A percentile compares a stretch with the other conserved stretches of the same genome.
Conservation (phyloP, 257 asterid genomes). For the Cynanchum wilfordii region DNA sequence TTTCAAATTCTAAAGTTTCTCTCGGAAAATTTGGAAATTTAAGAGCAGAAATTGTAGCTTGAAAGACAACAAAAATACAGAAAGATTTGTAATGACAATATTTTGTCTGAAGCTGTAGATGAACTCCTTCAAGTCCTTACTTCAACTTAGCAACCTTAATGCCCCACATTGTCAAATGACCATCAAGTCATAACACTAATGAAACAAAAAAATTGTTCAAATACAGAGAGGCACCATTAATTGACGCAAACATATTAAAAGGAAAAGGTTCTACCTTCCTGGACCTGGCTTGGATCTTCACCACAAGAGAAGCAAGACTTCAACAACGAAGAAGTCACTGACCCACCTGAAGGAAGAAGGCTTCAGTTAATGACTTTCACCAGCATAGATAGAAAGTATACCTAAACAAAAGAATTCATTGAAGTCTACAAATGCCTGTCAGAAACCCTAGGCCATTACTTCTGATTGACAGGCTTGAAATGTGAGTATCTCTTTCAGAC, state of each 20-base stretch:
- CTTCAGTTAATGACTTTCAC: not conserved
- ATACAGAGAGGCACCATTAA: conserved; percentile 1
- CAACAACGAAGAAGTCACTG: conserved; percentile 40
- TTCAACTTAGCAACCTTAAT: not conserved
- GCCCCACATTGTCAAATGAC: not conserved
- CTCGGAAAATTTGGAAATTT: not conserved
- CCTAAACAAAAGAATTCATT: not conserved
- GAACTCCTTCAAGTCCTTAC: not conserved
- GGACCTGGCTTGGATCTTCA: conserved; percentile 74
- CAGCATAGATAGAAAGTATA: not conserved
- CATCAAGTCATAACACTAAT: not conserved
- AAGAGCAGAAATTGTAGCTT: not conserved
- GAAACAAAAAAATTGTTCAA: not conserved
- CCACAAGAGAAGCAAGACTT: conserved; percentile 91
- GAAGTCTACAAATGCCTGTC: not conserved
- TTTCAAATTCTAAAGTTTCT: not conserved
- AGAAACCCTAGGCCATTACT: not conserved
- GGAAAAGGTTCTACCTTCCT: conserved; percentile 51
- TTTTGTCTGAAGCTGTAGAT: not conserved
- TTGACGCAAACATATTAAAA: conserved; percentile 21
- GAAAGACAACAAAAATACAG: not conserved
- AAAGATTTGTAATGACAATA: not conserved
- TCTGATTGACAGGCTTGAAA: not conserved
- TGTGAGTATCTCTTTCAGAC: not conserved
- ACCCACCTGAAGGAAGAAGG: conserved; percentile 49